These are phyloP conservation scores for Crithidia sp. DNA, from an alignment of 208 protist genomes.

Conservation along the genomic window DNA sequence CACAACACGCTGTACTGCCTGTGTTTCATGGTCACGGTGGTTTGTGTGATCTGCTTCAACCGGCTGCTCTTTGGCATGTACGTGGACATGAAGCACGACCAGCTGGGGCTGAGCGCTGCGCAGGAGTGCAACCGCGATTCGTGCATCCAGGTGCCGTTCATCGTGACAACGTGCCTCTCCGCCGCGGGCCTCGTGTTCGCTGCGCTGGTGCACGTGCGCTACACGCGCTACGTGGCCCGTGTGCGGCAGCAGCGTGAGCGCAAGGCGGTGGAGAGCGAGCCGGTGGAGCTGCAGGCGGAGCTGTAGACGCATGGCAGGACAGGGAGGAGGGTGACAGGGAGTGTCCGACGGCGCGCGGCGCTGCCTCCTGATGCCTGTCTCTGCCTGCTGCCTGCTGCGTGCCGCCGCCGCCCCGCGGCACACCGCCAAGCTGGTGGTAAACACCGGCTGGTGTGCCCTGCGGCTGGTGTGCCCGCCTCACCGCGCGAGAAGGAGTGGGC, in stretches of 20 bases:
- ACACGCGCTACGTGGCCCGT: slow-evolving; percentile 45
- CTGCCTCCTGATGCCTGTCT: too few species aligned
- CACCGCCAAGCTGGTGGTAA: too few species aligned
- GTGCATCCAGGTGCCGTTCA: slow-evolving; percentile 54
- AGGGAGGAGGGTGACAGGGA: not conserved
- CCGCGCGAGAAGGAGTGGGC: too few species aligned
- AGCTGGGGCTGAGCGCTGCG: slow-evolving; percentile 25
- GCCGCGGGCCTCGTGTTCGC: slow-evolving; percentile 41
- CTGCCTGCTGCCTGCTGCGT: too few species aligned
- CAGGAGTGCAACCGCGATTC: slow-evolving; percentile 37
- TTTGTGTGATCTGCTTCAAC: slow-evolving; percentile 65
- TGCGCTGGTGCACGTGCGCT: slow-evolving; percentile 47
- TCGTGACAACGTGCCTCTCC: slow-evolving; percentile 46
- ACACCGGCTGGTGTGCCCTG: too few species aligned
- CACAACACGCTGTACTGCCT: slow-evolving; percentile 61
- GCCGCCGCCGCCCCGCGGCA: too few species aligned
- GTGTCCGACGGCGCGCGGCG: too few species aligned
- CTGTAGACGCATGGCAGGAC: slow-evolving; percentile 1
- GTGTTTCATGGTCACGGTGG: slow-evolving; percentile 42
- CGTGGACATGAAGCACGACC: slow-evolving; percentile 48
- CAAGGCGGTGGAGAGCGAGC: slow-evolving; percentile 5
- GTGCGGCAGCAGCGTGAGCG: slow-evolving; percentile 5
- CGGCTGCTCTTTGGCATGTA: slow-evolving; percentile 58
- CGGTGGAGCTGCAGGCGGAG: slow-evolving; percentile 10
- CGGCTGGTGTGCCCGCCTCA: too few species aligned